These are phyloP conservation scores for Termitomyces bulborhizus DNA, from an alignment of 768 basidiomycete genomes.

Conservation along the genomic window DNA sequence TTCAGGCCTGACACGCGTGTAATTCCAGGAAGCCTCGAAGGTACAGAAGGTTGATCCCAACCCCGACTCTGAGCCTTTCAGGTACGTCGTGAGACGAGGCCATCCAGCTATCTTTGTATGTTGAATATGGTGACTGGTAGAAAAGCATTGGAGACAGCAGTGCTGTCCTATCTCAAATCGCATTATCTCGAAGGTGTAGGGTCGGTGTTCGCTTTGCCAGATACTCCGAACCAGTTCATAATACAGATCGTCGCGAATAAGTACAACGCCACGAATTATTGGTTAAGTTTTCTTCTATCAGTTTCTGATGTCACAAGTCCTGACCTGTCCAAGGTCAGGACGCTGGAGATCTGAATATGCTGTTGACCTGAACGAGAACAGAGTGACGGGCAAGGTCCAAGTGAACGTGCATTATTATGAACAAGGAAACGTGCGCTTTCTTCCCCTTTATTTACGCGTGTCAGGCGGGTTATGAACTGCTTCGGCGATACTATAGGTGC, in stretches of 20 bases:
- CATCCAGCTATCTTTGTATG: not conserved
- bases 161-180: constrained; percentile 64
- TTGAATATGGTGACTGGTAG: constrained; percentile 29
- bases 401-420: constrained; percentile 97
- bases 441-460: not conserved
- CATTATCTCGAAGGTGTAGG: constrained; percentile 80
- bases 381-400: constrained; percentile 65
- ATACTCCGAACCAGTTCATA: constrained; percentile 42
- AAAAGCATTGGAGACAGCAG: constrained; percentile 60
- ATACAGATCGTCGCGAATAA: constrained; percentile 92
- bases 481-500: constrained; percentile 53
- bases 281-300: constrained; percentile 40
- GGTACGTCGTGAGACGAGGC: constrained; percentile 38
- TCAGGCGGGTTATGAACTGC: not conserved
- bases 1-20: constrained; percentile 5
- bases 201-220: constrained; percentile 58
- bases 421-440: constrained; percentile 76
- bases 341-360: constrained; percentile 89
- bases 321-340: constrained; percentile 62
- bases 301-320: not conserved
- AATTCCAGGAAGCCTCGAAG: constrained; percentile 68
- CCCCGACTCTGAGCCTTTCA: constrained; percentile 63
- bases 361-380: constrained; percentile 59
- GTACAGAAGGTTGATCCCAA: constrained; percentile 57
- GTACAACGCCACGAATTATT: constrained; percentile 91